These are phyloP conservation scores for Saccharomyces pastorianus DNA, from an alignment of 1,139 yeast genomes.

Conservation along the genomic window DNA sequence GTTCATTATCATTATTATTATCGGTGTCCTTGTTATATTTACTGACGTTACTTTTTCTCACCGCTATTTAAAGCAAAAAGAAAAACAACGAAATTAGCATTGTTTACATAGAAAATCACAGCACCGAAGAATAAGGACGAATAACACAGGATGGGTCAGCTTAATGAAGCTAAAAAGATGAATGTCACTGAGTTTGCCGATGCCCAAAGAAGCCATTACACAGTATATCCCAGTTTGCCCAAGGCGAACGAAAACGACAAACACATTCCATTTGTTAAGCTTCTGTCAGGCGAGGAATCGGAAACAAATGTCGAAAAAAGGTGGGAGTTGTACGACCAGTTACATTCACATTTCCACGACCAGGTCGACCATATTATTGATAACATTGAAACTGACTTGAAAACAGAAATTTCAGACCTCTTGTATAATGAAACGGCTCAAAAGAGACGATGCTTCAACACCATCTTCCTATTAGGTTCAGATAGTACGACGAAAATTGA, in stretches of 20 bases:
- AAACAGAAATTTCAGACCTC: conserved; percentile 21
- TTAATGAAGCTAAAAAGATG: conserved; percentile 10
- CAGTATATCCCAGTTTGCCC: conserved; percentile 14
- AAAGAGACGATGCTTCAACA: conserved; percentile 18
- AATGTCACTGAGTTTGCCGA: conserved; percentile 26
- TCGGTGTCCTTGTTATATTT: not conserved
- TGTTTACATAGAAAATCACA: not conserved
- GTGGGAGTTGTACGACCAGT: conserved; percentile 33
- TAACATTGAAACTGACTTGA: conserved; percentile 25
- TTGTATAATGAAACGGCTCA: conserved; percentile 10
- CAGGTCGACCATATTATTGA: conserved; percentile 26
- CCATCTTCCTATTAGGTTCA: conserved; percentile 29
- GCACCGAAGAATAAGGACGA: not conserved
- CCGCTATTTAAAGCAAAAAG: not conserved
- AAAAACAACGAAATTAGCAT: not conserved
- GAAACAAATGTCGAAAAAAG: conserved; percentile 26
- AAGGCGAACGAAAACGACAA: conserved; percentile 5
- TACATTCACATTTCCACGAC: conserved; percentile 27
- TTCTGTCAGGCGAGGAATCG: conserved; percentile 35
- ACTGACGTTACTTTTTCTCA: not conserved
- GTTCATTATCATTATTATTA: not conserved
- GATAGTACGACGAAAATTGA: conserved; percentile 27
- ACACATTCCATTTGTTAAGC: conserved; percentile 32
- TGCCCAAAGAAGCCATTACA: conserved; percentile 26
- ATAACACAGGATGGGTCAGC: not conserved